Evolutionary conservation across 306 rosid species (phyloP).

Genomic region (Rosa chinensis): DNA sequence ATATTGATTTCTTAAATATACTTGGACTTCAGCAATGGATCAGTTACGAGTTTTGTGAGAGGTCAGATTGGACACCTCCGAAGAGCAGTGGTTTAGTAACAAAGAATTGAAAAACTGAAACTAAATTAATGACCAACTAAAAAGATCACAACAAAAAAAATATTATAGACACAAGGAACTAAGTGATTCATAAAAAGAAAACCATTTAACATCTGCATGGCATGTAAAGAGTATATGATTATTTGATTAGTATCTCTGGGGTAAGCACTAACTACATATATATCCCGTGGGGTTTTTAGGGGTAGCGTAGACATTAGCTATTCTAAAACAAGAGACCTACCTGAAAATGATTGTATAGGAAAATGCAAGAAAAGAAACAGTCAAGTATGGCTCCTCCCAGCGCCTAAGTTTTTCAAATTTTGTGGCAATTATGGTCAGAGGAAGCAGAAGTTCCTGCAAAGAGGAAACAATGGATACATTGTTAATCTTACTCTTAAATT

Average conservation of each 20-base stretch:
- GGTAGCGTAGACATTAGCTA: background rate
- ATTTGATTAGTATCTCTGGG: background rate
- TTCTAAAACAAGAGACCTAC: slow-evolving; percentile 33
- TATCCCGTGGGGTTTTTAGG: background rate
- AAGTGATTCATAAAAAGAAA: background rate
- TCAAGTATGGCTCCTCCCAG: slow-evolving; percentile 92
- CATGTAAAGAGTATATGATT: background rate
- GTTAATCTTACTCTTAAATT: background rate
- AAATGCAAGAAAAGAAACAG: slow-evolving; percentile 68
- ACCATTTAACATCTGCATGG: background rate
- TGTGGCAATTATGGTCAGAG: slow-evolving; percentile 51
- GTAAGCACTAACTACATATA: background rate
- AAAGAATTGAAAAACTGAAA: background rate
- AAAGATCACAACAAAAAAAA: background rate
- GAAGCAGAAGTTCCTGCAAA: slow-evolving; percentile 82
- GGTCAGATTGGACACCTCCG: background rate
- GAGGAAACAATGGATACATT: slow-evolving; percentile 23
- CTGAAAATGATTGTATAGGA: slow-evolving; percentile 70
- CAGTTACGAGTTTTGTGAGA: background rate
- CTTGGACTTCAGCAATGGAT: background rate
- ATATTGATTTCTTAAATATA: background rate
- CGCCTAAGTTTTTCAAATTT: slow-evolving; percentile 73
- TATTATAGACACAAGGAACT: background rate
- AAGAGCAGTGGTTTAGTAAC: background rate
- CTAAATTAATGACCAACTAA: background rate